phyloP scores from a whole-genome alignment of 495 filamentous ascomycete genomes.

The Neurospora sp. region DNA sequence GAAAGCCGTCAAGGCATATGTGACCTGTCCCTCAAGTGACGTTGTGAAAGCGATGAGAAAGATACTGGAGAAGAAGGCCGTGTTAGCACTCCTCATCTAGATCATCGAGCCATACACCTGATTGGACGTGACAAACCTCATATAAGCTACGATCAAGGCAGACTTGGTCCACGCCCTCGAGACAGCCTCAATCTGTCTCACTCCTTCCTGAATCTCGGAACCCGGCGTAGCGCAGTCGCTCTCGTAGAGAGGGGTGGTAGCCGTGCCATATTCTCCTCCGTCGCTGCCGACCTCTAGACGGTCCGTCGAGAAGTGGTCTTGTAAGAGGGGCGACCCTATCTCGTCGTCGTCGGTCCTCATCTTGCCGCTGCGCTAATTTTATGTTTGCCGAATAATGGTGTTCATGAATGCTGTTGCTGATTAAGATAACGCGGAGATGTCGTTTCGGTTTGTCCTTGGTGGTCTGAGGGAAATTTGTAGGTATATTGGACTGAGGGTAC shows the following conservation, averaged over 20 bases:
- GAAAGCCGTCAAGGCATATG: constrained; percentile 33
- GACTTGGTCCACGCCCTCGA: constrained; percentile 37
- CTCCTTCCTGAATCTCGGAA: constrained; percentile 26
- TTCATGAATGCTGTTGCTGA: background rate
- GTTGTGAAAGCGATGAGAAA: constrained; percentile 36
- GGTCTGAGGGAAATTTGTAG: background rate
- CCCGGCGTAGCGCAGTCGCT: background rate
- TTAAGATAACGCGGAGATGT: background rate
- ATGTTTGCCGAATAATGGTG: background rate
- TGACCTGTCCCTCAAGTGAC: constrained; percentile 37
- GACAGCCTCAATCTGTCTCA: constrained; percentile 37
- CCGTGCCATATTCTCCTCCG: background rate
- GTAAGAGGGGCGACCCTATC: constrained; percentile 1
- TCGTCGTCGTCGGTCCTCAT: constrained; percentile 4
- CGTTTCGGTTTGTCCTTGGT: background rate
- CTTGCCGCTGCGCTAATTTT: background rate
- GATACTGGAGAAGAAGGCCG: constrained; percentile 8
- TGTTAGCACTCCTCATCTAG: background rate
- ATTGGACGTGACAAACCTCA: constrained; percentile 18
- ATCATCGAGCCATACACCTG: background rate
- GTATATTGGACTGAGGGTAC: background rate
- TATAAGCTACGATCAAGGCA: constrained; percentile 34
- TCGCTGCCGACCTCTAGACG: background rate
- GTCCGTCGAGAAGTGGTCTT: background rate
- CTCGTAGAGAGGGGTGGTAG: background rate